These are phyloP conservation scores for Arachnomyces sp. DNA, from an alignment of 2,329 filamentous ascomycete genomes.

Conservation along the genomic window DNA sequence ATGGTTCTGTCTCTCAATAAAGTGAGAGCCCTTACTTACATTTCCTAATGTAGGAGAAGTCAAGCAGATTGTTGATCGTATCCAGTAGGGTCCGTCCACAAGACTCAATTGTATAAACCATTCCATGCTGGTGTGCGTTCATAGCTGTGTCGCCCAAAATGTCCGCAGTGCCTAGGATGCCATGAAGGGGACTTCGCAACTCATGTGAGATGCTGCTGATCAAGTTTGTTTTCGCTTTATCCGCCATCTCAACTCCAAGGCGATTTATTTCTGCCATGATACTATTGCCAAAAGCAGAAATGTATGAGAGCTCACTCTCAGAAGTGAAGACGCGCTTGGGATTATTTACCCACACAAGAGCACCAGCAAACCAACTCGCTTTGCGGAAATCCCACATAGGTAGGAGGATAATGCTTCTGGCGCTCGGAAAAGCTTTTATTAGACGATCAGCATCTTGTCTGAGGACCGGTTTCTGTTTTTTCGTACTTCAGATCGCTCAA, in stretches of 20 bases:
- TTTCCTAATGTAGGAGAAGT: slow-evolving; percentile 25
- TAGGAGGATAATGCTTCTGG: slow-evolving; percentile 22
- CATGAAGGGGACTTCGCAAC: slow-evolving; percentile 29
- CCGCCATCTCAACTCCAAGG: slow-evolving; percentile 22
- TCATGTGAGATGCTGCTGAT: slow-evolving; percentile 30
- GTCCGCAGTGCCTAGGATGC: slow-evolving; percentile 27
- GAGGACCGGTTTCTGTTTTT: slow-evolving; percentile 10
- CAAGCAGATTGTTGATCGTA: slow-evolving; percentile 33
- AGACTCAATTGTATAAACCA: slow-evolving; percentile 30
- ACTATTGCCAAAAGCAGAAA: slow-evolving; percentile 25
- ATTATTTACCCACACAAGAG: slow-evolving; percentile 22
- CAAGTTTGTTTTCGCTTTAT: slow-evolving; percentile 27
- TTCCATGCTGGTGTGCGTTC: slow-evolving; percentile 20
- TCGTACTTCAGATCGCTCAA: too few relatives aligned
- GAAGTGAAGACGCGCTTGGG: slow-evolving; percentile 19
- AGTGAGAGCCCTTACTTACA: slow-evolving; percentile 9
- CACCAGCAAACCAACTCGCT: slow-evolving; percentile 23
- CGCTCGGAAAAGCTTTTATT: slow-evolving; percentile 17
- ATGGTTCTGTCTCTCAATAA: slow-evolving; percentile 12
- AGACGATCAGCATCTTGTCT: slow-evolving; percentile 15
- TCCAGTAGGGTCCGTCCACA: slow-evolving; percentile 38
- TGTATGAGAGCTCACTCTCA: slow-evolving; percentile 22
- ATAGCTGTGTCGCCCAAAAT: slow-evolving; percentile 24
- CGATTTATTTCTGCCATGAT: slow-evolving; percentile 28
- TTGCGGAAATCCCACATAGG: slow-evolving; percentile 27